phyloP scores from a whole-genome alignment of 1,284 basidiomycete species.

The Pterulicium gracile region DNA sequence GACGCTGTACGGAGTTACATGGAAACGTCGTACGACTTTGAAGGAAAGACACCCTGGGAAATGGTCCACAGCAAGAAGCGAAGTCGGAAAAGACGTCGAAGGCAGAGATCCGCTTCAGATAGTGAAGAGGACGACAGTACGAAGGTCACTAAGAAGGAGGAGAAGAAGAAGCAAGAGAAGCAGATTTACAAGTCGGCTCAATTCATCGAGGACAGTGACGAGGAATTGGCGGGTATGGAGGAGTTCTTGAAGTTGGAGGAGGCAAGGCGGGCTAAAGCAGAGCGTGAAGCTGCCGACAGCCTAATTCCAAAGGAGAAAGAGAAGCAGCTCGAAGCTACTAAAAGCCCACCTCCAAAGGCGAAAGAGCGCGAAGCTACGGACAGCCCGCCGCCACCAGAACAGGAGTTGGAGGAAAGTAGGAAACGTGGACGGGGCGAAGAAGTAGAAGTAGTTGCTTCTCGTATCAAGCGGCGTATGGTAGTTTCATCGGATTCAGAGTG shows the following conservation, averaged over 20 bases:
- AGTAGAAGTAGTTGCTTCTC: no score
- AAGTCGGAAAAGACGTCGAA: slow-evolving; percentile 30
- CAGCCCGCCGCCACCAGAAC: slow-evolving; percentile 33
- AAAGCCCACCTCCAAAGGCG: no score
- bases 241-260: slow-evolving; percentile 64
- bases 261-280: slow-evolving; percentile 38
- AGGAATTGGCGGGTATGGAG: slow-evolving; percentile 54
- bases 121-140: slow-evolving; percentile 56
- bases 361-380: no score
- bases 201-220: slow-evolving; percentile 86
- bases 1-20: slow-evolving; percentile 72
- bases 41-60: slow-evolving; percentile 59
- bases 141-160: slow-evolving; percentile 17
- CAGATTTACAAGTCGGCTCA: slow-evolving; percentile 79
- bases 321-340: no score
- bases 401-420: slow-evolving; percentile 31
- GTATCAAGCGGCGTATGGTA: no score
- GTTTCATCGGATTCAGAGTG: no score
- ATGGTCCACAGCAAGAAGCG: slow-evolving; percentile 56
- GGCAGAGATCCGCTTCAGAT: slow-evolving; percentile 37
- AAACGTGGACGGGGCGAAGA: slow-evolving; percentile 10
- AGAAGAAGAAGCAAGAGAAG: slow-evolving; percentile 48
- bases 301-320: no score
- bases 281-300: no score
- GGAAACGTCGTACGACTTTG: slow-evolving; percentile 61